A percentile compares a stretch with the other conserved stretches of the same genome.
Evolutionary conservation across 2,329 filamentous ascomycete genomes (phyloP).

Genomic region (Microdochium paspali): DNA sequence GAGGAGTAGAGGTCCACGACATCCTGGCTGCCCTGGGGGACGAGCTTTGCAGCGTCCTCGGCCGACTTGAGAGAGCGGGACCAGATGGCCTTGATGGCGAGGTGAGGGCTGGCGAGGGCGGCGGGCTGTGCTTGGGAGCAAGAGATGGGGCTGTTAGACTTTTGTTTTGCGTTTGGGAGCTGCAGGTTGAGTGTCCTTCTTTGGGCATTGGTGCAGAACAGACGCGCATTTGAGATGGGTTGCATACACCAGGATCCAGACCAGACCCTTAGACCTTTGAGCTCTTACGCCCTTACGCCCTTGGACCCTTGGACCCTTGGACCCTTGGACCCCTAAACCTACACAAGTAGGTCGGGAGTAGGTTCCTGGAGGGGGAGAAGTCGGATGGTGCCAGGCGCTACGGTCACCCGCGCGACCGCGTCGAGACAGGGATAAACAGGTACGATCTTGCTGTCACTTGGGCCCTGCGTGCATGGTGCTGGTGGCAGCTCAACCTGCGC

Average conservation of each 20-base stretch:
- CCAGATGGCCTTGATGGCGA: slow-evolving; percentile 46
- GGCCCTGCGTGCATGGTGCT: background rate
- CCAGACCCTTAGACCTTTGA: too few relatives aligned
- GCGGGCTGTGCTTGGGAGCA: slow-evolving; percentile 28
- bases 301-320: too few relatives aligned
- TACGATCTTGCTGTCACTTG: too few relatives aligned
- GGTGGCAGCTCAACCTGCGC: background rate
- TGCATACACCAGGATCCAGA: too few relatives aligned
- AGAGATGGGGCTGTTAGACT: background rate
- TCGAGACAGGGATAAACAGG: too few relatives aligned
- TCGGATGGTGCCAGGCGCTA: background rate
- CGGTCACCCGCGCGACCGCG: background rate
- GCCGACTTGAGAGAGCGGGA: slow-evolving; percentile 42
- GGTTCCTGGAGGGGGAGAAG: too few relatives aligned
- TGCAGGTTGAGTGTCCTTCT: background rate
- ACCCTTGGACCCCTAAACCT: too few relatives aligned
- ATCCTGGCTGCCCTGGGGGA: slow-evolving; percentile 11
- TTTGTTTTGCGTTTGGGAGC: background rate
- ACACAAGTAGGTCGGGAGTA: too few relatives aligned
- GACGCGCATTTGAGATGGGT: background rate
- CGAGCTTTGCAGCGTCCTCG: slow-evolving; percentile 22
- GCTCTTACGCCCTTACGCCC: too few relatives aligned
- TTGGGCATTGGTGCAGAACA: too few relatives aligned
- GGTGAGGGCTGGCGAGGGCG: slow-evolving; percentile 30
- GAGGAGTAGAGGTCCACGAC: slow-evolving; percentile 17